Percentiles rank a stretch among this genome's conserved stretches.
Conservation (phyloP, 768 basidiomycete genomes). For the Mrakia frigida region DNA sequence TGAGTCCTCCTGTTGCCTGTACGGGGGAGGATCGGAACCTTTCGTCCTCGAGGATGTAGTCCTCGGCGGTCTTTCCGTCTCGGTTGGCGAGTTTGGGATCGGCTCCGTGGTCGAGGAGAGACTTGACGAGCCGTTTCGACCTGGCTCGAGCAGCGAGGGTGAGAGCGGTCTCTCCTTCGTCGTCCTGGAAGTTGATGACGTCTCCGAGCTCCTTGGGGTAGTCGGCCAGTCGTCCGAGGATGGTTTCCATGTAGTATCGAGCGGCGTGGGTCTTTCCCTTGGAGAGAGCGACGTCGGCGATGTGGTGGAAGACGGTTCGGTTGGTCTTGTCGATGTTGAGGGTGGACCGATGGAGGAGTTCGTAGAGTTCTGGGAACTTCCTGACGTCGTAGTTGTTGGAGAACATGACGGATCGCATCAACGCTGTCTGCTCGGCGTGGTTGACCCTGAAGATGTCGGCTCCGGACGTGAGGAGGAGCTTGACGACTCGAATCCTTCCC, state of each 20-base stretch:
- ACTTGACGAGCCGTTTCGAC: conserved; percentile 89
- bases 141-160: conserved; percentile 94
- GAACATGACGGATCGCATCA: conserved; percentile 99
- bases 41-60: conserved; percentile 98
- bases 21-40: conserved; percentile 88
- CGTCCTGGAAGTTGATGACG: conserved; percentile 98
- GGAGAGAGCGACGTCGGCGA: conserved; percentile 93
- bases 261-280: conserved; percentile 98
- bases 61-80: conserved; percentile 94
- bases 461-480: conserved; percentile 83
- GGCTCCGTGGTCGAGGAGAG: conserved; percentile 91
- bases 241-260: conserved; percentile 97
- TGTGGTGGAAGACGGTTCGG: conserved; percentile 95
- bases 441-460: conserved; percentile 97
- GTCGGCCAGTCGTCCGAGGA: conserved; percentile 76
- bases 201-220: conserved; percentile 95
- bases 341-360: conserved; percentile 92
- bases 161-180: conserved; percentile 95
- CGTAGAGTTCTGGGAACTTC: conserved; percentile 96
- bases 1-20: conserved; percentile 47
- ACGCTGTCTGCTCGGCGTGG: conserved; percentile 88
- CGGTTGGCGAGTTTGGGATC: conserved; percentile 91
- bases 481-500: conserved; percentile 94
- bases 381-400: conserved; percentile 99
- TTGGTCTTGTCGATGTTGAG: conserved; percentile 98